Evolutionary conservation across 2,329 filamentous ascomycete genomes (phyloP).

Genomic region (Calonectria pseudoturangicola): DNA sequence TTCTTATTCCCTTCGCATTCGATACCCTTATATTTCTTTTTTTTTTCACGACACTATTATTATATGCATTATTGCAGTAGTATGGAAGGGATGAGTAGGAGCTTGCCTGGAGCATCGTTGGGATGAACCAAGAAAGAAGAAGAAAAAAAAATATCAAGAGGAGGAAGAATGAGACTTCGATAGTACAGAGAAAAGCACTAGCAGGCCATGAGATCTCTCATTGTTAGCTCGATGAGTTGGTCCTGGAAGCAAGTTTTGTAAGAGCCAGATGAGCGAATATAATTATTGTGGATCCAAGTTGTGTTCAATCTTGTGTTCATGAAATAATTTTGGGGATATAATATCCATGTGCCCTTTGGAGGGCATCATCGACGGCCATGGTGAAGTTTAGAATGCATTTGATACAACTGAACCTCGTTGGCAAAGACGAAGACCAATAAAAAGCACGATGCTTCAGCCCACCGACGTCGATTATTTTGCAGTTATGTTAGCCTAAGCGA

Average conservation of each 20-base stretch:
- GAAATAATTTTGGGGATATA: background rate
- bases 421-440: no score
- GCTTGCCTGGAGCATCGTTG: conserved; percentile 16
- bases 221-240: background rate
- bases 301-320: background rate
- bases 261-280: conserved; percentile 41
- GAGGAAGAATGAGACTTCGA: conserved; percentile 18
- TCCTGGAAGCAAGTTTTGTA: conserved; percentile 35
- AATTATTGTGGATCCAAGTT: conserved; percentile 24
- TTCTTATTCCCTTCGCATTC: conserved; percentile 34
- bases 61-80: conserved; percentile 30
- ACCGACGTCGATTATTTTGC: no score
- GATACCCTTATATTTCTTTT: conserved; percentile 43
- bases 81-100: conserved; percentile 29
- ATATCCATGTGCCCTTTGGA: background rate
- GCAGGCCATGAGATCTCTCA: conserved; percentile 10
- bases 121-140: conserved; percentile 28
- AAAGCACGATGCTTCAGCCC: no score
- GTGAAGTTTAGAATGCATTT: no score
- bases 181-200: conserved; percentile 29
- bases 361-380: no score
- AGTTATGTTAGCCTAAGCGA: no score
- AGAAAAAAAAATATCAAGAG: background rate
- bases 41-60: conserved; percentile 30
- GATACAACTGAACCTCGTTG: no score